Evolutionary conservation across 192 early-diverging fungal genomes (phyloP), one percentile per base, ranked within the genome.

Genomic region (Coemansia sp.): DNA sequence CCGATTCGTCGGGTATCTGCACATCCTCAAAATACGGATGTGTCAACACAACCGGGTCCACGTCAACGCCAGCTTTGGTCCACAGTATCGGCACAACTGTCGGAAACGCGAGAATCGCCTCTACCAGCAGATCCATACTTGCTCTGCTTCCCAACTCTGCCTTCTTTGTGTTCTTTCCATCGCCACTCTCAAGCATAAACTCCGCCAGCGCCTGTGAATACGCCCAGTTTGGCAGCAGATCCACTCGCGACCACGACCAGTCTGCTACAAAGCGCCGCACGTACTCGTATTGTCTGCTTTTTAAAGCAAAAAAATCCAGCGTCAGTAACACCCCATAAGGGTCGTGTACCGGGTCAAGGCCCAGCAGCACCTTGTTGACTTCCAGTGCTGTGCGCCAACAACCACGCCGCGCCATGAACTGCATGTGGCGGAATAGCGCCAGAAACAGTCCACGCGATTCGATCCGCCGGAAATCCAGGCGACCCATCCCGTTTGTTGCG

Each of bases 361-460:
- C 74, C 63, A 86, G 69, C 36, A 93, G 78, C 10, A 92, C 76
- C 78, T 93, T 97, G 57, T 91, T 87, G 56, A 94, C 89, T 78
- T 96, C 95, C 66, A 95, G 89, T 21, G 91, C 88, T 22, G 95
- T 97, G 39, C 93, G 76, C 95, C 95, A 97, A 76, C 94, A 95
- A 14, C 95, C 94, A 55, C 91, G 84, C n/a, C 94, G 84, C 23
- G 89, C 85, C 66, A 95, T 68, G 67, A 90, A 94, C 72, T 90
- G 88, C 56, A 95, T 88, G 39, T 97, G 94, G 11, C 92, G 83
- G 67, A 90, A 92, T 24, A 97, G 61, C 0, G 91, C 93, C 63
- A 95, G 57, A 64, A 89, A 93, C 70, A 95, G 87, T 9, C 89
- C 85, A 58, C 94, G 83, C 72, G 94, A 95, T 80, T 95, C 93